A percentile compares a stretch with the other conserved stretches of the same genome.
Conservation (phyloP, 805 yeast species). For the Grigorovia humatica region DNA sequence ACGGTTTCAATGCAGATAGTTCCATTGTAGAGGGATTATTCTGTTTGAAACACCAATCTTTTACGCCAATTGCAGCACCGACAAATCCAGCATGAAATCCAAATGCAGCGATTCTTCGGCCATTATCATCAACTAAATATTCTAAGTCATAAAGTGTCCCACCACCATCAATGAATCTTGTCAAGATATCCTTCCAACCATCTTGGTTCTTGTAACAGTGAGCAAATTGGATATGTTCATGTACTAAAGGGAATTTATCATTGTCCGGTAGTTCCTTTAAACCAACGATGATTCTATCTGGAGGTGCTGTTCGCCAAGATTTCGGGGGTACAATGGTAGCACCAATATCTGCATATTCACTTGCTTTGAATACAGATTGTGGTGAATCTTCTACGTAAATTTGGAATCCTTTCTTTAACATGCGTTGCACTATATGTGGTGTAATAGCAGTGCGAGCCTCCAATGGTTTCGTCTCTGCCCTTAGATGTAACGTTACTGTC, state of each 20-base stretch:
- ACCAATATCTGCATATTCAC: constrained; percentile 74
- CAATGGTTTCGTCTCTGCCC: constrained; percentile 95
- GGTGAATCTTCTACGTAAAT: constrained; percentile 80
- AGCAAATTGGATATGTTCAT: constrained; percentile 96
- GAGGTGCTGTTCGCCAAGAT: constrained; percentile 88
- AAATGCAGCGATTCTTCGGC: constrained; percentile 98
- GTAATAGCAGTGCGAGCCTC: constrained; percentile 97
- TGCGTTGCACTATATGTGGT: constrained; percentile 76
- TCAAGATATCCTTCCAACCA: constrained; percentile 90
- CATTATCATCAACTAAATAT: constrained; percentile 84
- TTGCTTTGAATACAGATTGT: constrained; percentile 67
- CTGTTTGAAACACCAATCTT: constrained; percentile 91
- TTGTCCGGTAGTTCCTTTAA: constrained; percentile 92
- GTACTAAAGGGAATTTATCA: constrained; percentile 80
- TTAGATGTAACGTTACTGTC: constrained; percentile 65
- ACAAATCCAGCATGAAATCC: constrained; percentile 99
- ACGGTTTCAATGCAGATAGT: constrained; percentile 73
- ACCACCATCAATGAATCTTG: constrained; percentile 82
- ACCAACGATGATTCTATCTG: constrained; percentile 81
- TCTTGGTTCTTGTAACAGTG: constrained; percentile 97
- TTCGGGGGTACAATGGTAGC: constrained; percentile 85
- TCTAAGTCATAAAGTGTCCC: constrained; percentile 91
- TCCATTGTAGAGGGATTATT: constrained; percentile 54
- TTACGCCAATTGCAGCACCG: constrained; percentile 94
- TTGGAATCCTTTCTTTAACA: constrained; percentile 79